phyloP scores from a whole-genome alignment of 768 basidiomycete genomes.

The Gautieria morchelliformis region DNA sequence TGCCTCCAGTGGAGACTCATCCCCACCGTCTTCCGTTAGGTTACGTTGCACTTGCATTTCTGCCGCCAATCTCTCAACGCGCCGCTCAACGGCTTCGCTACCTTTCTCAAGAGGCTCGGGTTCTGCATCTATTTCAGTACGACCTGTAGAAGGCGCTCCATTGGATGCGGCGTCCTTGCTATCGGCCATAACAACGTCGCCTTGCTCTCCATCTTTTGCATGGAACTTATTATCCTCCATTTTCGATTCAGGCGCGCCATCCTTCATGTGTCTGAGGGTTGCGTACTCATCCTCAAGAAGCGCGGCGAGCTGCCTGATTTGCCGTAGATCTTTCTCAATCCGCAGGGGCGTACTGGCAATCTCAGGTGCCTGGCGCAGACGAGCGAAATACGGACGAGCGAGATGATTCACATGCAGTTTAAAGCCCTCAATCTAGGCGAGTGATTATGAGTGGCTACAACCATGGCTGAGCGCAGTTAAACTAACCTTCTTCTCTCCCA shows the following conservation, averaged over 20 bases:
- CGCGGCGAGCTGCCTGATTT: constrained; percentile 60
- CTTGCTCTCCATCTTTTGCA: constrained; percentile 15
- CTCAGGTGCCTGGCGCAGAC: constrained; percentile 74
- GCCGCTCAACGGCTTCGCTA: constrained; percentile 73
- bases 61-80: constrained; percentile 66
- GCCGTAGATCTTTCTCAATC: constrained; percentile 70
- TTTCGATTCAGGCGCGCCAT: constrained; percentile 9
- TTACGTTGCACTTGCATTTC: constrained; percentile 45
- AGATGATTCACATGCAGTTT: constrained; percentile 85
- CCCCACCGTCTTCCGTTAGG: constrained; percentile 47
- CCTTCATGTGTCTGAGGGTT: constrained; percentile 37
- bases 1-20: constrained; percentile 46
- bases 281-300: constrained; percentile 66
- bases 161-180: constrained; percentile 20
- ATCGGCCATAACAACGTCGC: constrained; percentile 24
- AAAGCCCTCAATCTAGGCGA: constrained; percentile 79
- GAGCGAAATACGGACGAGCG: constrained; percentile 65
- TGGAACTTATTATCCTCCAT: constrained; percentile 3
- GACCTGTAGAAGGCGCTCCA: constrained; percentile 34
- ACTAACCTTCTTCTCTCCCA: constrained; percentile 79
- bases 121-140: constrained; percentile 1
- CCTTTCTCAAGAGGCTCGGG: constrained; percentile 47
- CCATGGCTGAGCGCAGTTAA: not conserved
- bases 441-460: not conserved
- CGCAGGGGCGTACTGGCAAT: constrained; percentile 73